Percentiles rank a stretch among this genome's conserved stretches.
Evolutionary conservation across 2,329 filamentous ascomycete genomes (phyloP).

Genomic region (Hypoxylon sp.): DNA sequence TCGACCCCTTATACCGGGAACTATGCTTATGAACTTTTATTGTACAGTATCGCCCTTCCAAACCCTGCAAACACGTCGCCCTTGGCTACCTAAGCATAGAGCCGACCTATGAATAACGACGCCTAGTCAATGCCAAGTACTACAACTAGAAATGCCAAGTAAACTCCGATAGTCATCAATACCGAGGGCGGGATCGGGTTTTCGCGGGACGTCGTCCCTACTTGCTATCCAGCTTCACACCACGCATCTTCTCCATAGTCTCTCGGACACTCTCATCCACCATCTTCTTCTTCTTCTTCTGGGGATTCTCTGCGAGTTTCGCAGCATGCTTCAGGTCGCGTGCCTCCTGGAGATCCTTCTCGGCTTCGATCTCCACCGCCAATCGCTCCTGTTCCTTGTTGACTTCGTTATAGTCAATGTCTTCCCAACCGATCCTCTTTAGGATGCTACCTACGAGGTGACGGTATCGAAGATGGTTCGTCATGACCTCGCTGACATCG

Average conservation of each 20-base stretch:
- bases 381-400: slow-evolving; percentile 54
- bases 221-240: slow-evolving; percentile 22
- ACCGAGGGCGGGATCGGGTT: not conserved
- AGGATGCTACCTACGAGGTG: slow-evolving; percentile 77
- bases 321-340: slow-evolving; percentile 5
- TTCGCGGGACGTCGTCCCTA: slow-evolving; percentile 17
- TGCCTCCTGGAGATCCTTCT: slow-evolving; percentile 37
- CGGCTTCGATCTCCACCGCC: slow-evolving; percentile 48
- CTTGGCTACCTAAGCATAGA: slow-evolving; percentile 4
- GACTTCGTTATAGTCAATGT: slow-evolving; percentile 65
- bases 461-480: slow-evolving; percentile 79
- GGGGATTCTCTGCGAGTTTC: not conserved
- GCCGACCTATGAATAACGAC: slow-evolving; percentile 3
- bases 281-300: slow-evolving; percentile 7
- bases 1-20: slow-evolving; percentile 11
- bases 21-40: slow-evolving; percentile 22
- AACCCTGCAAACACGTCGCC: slow-evolving; percentile 14
- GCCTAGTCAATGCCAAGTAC: slow-evolving; percentile 7
- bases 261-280: slow-evolving; percentile 4
- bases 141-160: slow-evolving; percentile 14
- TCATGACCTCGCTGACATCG: slow-evolving; percentile 75
- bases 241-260: slow-evolving; percentile 19
- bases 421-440: slow-evolving; percentile 77
- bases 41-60: slow-evolving; percentile 14
- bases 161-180: slow-evolving; percentile 6